Evolutionary conservation across 192 early-diverging fungal species (phyloP).

Genomic region (Allomyces macrogynus): DNA sequence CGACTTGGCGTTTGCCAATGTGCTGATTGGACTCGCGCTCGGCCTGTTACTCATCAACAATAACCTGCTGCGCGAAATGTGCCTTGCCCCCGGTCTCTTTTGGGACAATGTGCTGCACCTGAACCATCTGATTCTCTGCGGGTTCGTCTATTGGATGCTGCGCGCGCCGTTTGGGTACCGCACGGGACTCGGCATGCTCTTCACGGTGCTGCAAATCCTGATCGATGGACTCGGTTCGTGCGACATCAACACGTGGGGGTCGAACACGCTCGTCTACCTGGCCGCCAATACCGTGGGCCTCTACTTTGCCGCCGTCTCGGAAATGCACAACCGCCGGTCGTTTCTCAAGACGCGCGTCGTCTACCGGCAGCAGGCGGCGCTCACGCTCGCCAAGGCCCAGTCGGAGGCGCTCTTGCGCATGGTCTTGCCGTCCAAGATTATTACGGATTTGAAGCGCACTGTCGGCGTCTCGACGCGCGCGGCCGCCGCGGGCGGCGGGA

Average conservation of each 20-base stretch:
- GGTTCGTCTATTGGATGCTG: not conserved
- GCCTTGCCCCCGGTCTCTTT: not conserved
- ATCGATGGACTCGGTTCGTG: not conserved
- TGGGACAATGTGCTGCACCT: not conserved
- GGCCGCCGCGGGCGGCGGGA: not conserved
- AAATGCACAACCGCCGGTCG: conserved; percentile 9
- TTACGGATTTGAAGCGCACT: conserved; percentile 5
- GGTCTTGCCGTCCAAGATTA: conserved; percentile 13
- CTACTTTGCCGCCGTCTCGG: conserved; percentile 6
- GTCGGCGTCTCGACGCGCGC: conserved; percentile 4
- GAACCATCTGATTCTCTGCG: not conserved
- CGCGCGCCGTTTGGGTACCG: not conserved
- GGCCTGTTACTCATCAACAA: not conserved
- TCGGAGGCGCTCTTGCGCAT: conserved; percentile 12
- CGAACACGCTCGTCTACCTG: conserved; percentile 7
- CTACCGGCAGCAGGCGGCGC: conserved; percentile 7
- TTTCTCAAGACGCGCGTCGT: conserved; percentile 9
- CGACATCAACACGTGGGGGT: not conserved
- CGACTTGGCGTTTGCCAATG: not conserved
- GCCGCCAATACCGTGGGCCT: conserved; percentile 5
- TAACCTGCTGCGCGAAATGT: not conserved
- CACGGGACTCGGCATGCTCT: not conserved
- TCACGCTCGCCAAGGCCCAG: conserved; percentile 9
- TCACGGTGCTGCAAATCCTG: not conserved
- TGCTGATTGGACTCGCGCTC: not conserved